These are phyloP conservation scores for Lepiota subincarnata DNA, from an alignment of 768 basidiomycete genomes.

Conservation along the genomic window DNA sequence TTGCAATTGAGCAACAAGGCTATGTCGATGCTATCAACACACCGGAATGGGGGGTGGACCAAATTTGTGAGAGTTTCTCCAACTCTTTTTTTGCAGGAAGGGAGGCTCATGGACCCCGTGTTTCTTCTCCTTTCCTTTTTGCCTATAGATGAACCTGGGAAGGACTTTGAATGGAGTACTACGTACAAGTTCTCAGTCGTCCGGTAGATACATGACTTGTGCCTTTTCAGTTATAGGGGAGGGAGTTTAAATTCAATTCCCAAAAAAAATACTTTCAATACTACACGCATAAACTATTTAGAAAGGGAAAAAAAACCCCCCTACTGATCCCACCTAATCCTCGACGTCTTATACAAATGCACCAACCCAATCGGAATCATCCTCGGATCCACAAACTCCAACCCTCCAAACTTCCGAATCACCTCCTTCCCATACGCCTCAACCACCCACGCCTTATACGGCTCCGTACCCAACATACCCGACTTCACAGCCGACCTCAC, in stretches of 20 bases:
- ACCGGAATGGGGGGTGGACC: constrained; percentile 50
- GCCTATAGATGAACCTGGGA: constrained; percentile 34
- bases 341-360: constrained; percentile 31
- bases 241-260: too few species aligned
- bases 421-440: constrained; percentile 36
- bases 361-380: constrained; percentile 40
- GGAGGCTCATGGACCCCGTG: not conserved
- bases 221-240: too few species aligned
- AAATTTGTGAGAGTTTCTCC: constrained; percentile 37
- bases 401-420: constrained; percentile 33
- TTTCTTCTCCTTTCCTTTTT: too few species aligned
- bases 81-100: constrained; percentile 11
- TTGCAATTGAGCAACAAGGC: constrained; percentile 52
- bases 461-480: constrained; percentile 17
- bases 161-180: constrained; percentile 42
- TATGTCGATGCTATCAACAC: constrained; percentile 54
- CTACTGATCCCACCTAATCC: constrained; percentile 30
- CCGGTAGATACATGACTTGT: not conserved
- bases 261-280: too few species aligned
- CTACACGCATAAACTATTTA: too few species aligned
- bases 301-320: too few species aligned
- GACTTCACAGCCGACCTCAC: constrained; percentile 3
- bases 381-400: constrained; percentile 35
- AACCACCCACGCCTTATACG: constrained; percentile 34
- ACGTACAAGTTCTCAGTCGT: constrained; percentile 43